Base-by-base conservation (phyloP, 129 eudicot species). In the Smallanthus sonchifolius region DNA sequence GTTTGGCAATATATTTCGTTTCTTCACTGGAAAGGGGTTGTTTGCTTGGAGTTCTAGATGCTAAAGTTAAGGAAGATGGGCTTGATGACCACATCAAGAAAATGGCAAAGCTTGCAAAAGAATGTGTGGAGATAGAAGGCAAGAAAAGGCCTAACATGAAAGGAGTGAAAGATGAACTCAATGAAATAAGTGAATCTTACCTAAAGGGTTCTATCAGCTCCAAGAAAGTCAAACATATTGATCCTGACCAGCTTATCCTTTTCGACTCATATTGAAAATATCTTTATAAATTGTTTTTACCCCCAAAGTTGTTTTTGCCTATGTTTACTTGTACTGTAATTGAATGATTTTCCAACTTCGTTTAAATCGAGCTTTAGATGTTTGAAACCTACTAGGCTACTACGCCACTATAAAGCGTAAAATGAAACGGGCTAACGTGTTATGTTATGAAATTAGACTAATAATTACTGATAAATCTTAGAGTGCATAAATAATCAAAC, bases 101-200 rank as follows among this genome's bases (percentile, higher is more conserved):
- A 55, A 10, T 72, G 17, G 78, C 78, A 14, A 45, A 17, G 10
- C 67, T 79, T 51, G 78, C 71, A 3, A 79, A 65, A 65, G 52
- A 38, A 6, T 79, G 78, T 51, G 56, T 79, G 67, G 56, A 72
- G 61, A 42, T 71, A 40, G 77, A 72, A 66, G 61, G 73, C 48
- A 78, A 30, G 67, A 52, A 71, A 64, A 64, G 78, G 78, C 82
- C 77, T 49, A 63, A 42, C 19, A 79, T 79, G 82, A 43, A 30
- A 52, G 16, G 39, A 71, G 73, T 62, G 60, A 72, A 32, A 42
- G 67, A 70, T 20, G 39, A 71, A 56, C 73, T 78, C 11, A 17
- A 38, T 3, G 48, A 65, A 38, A 9, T 66, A 35, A 43, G 69
- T 55, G 59, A 42, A 20, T 57, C 62, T 68, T 77, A 77, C 38